These are phyloP conservation scores for Mucor circinelloides DNA, from an alignment of 371 early-diverging fungal genomes.

Conservation along the genomic window DNA sequence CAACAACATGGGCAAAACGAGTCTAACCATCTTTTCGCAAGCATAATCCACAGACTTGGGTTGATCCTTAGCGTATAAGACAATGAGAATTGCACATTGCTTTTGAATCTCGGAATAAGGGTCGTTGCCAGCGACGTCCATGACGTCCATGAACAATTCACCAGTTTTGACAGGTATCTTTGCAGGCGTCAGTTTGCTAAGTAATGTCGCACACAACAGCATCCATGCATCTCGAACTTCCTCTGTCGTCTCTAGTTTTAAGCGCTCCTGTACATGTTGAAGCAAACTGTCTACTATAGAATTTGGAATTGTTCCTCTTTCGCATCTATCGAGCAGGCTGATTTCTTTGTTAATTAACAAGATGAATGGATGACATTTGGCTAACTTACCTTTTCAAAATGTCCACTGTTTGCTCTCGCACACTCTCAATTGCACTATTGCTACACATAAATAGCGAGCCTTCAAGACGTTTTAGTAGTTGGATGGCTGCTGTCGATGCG, in stretches of 20 bases:
- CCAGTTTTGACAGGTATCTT: constrained; percentile 1
- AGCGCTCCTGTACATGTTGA: background rate
- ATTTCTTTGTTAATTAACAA: background rate
- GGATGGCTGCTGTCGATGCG: constrained; percentile 5
- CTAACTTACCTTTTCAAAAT: constrained; percentile 19
- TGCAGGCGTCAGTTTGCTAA: background rate
- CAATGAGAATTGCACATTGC: constrained; percentile 12
- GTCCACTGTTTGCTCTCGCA: constrained; percentile 28
- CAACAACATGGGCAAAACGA: constrained; percentile 16
- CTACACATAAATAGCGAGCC: constrained; percentile 16
- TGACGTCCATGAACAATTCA: constrained; percentile 16
- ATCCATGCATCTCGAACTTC: constrained; percentile 33
- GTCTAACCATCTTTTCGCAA: constrained; percentile 27
- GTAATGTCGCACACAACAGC: constrained; percentile 1
- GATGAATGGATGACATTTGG: background rate
- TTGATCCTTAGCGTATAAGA: constrained; percentile 13
- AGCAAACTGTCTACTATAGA: background rate
- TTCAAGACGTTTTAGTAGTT: background rate
- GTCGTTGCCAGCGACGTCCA: constrained; percentile 20
- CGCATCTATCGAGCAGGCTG: constrained; percentile 9
- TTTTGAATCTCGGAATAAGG: constrained; percentile 35
- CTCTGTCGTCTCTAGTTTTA: constrained; percentile 26
- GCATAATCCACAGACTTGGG: constrained; percentile 25
- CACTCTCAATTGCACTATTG: constrained; percentile 29
- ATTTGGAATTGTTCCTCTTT: background rate